Conservation (phyloP, 805 yeast genomes). For the Suhomyces sp. region DNA sequence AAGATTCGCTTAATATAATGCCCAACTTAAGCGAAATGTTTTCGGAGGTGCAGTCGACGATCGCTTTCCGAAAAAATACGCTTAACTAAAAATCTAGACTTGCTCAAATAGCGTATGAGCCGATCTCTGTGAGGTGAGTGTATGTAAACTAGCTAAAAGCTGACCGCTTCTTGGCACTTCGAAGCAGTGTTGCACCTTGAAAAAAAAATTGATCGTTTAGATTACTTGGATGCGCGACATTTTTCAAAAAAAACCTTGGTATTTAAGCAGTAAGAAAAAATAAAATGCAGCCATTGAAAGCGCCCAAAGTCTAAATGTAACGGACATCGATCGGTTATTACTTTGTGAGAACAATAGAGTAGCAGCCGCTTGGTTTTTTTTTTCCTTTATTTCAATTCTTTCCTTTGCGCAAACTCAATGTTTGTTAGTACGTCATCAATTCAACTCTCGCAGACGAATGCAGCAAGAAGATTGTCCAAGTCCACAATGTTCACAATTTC, state of each 20-base stretch:
- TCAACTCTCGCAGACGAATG: not conserved
- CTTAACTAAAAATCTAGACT: not conserved
- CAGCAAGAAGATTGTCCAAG: not conserved
- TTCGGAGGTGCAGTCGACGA: not conserved
- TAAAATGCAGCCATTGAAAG: not conserved
- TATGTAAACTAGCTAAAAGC: not conserved
- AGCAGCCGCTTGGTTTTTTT: not conserved
- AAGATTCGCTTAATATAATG: not conserved
- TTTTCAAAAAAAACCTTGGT: not conserved
- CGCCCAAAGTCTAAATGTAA: not conserved
- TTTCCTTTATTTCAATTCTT: not conserved
- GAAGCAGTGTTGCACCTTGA: not conserved
- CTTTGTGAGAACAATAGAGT: not conserved
- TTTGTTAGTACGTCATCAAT: not conserved
- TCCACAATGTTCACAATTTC: not conserved
- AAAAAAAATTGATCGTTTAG: not conserved
- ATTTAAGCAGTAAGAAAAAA: not conserved
- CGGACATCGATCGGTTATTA: not conserved
- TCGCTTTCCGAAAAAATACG: not conserved
- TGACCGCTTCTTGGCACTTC: not conserved
- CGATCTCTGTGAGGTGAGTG: not conserved
- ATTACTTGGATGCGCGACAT: not conserved
- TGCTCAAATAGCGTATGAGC: not conserved
- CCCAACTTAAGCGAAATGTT: not conserved
- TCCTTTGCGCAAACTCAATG: not conserved